Evolutionary conservation across 768 basidiomycete genomes (phyloP).

Genomic region (Mycena kentingensis): DNA sequence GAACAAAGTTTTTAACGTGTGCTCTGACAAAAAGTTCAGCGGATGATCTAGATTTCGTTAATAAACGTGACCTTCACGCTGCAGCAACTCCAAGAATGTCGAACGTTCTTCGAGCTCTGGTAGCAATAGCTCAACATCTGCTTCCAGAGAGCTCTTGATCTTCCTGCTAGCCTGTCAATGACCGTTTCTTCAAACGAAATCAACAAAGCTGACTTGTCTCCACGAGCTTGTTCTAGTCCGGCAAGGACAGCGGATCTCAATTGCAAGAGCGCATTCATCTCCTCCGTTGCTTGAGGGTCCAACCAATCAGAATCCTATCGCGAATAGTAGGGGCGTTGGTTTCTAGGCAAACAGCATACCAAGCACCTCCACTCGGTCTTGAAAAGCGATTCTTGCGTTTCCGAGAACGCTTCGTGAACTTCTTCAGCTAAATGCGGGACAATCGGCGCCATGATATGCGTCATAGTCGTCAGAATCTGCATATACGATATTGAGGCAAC

Average conservation of each 20-base stretch:
- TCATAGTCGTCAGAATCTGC: constrained; percentile 69
- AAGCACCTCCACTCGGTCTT: constrained; percentile 65
- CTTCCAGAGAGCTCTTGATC: constrained; percentile 77
- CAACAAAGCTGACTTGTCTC: constrained; percentile 60
- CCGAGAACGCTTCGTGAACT: constrained; percentile 54
- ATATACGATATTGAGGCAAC: neutral
- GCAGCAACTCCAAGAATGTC: constrained; percentile 33
- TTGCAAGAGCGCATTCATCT: constrained; percentile 65
- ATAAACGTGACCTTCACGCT: constrained; percentile 42
- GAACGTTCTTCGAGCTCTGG: constrained; percentile 35
- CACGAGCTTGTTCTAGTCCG: constrained; percentile 75
- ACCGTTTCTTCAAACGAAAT: neutral
- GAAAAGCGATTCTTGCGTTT: constrained; percentile 63
- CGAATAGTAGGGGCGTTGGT: neutral
- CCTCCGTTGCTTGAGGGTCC: constrained; percentile 52
- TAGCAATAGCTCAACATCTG: constrained; percentile 65
- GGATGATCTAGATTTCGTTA: neutral
- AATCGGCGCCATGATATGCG: constrained; percentile 77
- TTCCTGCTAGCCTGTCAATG: constrained; percentile 42
- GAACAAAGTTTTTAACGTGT: constrained; percentile 71
- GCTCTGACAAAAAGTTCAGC: constrained; percentile 43
- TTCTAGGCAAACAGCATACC: constrained; percentile 43
- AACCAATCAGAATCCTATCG: constrained; percentile 62
- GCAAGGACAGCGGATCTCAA: constrained; percentile 64
- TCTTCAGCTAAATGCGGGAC: constrained; percentile 92